Evolutionary conservation across 345 rosid species (phyloP), one percentile per base, ranked within the genome.

Genomic region (Ricinus communis): DNA sequence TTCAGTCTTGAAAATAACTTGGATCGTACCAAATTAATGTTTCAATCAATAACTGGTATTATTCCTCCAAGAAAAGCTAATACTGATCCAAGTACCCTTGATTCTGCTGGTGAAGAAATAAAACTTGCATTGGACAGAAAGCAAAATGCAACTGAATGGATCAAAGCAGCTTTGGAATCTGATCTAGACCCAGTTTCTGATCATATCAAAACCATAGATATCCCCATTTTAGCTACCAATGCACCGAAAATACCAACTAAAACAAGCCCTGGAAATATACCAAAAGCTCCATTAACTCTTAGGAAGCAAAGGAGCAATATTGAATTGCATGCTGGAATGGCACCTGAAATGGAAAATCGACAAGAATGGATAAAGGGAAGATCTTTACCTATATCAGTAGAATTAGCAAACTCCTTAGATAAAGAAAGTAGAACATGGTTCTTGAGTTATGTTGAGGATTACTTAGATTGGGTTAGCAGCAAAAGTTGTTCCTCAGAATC

Each of bases 1-100:
- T 78, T 88, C 60, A 66, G 79, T 56, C 85, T 90, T 76, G 85
- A 90, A 12, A 86, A 90, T 69, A 86, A 86, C 74, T 61, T 88
- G 77, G 61, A 81, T 46, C 81, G 77, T 46, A 82, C 84, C 49
- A 85, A 71, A 66, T 52, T 69, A 68, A 81, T 88, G 47, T 61
- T 84, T 53, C 79, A 87, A 21, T 81, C 91, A 27, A 59, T 85
- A 57, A 59, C 59, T 25, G 71, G 55, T 38, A 49, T n/a, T n/a
- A n/a, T n/a, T n/a, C n/a, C n/a, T n/a, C n/a, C n/a, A n/a, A n/a
- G n/a, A n/a, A n/a, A n/a, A n/a, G n/a, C n/a, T n/a, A n/a, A n/a
- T n/a, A n/a, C 5, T 24, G 68, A 76, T 31, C 64, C 71, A 40
- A 73, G 46, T 33, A 59, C 50, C 33, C 45, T 58, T 21, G 27